These are phyloP conservation scores for Colletotrichum musicola DNA, from an alignment of 2,329 filamentous ascomycete genomes.

Conservation along the genomic window DNA sequence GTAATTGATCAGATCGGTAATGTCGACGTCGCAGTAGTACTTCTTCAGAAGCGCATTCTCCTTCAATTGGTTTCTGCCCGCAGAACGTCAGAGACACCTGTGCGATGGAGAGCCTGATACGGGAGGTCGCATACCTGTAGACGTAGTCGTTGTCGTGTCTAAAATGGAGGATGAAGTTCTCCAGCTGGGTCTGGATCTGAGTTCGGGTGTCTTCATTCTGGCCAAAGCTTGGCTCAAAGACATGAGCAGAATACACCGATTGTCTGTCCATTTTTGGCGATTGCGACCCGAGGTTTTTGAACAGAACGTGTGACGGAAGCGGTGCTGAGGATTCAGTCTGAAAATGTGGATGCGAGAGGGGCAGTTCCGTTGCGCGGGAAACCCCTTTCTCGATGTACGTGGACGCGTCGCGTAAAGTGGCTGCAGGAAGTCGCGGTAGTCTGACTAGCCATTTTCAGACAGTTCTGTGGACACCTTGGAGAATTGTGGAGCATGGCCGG, in stretches of 20 bases:
- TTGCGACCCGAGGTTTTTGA: background rate
- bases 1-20: constrained; percentile 94
- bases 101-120: constrained; percentile 33
- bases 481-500: background rate
- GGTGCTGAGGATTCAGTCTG: constrained; percentile 31
- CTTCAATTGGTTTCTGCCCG: constrained; percentile 85
- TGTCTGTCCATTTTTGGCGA: constrained; percentile 79
- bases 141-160: constrained; percentile 94
- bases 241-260: constrained; percentile 86
- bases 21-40: constrained; percentile 96
- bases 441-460: background rate
- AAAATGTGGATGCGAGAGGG: constrained; percentile 38
- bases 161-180: constrained; percentile 94
- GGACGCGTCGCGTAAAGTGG: constrained; percentile 37
- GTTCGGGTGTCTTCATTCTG: constrained; percentile 76
- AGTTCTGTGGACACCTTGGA: background rate
- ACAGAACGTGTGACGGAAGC: constrained; percentile 18
- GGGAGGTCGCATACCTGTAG: constrained; percentile 75
- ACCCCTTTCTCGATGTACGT: constrained; percentile 15
- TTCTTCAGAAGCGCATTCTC: constrained; percentile 95
- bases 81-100: constrained; percentile 30
- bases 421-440: constrained; percentile 6
- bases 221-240: constrained; percentile 77
- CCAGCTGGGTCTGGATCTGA: constrained; percentile 82
- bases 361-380: constrained; percentile 27